Evolutionary conservation across 306 rosid genomes (phyloP).

Genomic region (Neltuma alba): DNA sequence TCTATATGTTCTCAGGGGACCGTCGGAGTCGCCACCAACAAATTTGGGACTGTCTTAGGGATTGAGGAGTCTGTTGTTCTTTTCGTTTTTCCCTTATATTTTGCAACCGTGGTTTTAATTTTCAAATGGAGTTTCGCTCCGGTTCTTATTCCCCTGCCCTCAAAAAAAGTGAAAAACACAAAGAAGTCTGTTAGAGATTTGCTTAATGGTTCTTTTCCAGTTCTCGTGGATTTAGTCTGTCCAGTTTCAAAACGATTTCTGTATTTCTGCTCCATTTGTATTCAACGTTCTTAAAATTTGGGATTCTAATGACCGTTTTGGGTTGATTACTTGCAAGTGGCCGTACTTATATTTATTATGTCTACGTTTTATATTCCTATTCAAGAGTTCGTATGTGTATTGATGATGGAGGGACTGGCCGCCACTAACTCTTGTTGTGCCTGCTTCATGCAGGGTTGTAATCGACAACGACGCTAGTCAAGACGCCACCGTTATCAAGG

Average conservation of each 20-base stretch:
- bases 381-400: slow-evolving; percentile 24
- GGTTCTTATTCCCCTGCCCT: neutral
- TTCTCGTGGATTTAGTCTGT: slow-evolving; percentile 10
- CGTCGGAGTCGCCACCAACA: neutral
- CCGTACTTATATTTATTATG: neutral
- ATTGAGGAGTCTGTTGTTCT: neutral
- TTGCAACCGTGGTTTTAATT: neutral
- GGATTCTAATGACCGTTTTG: neutral
- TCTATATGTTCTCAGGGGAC: neutral
- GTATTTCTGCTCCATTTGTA: neutral
- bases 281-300: neutral
- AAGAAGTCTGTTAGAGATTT: slow-evolving; percentile 3
- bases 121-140: neutral
- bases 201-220: slow-evolving; percentile 23
- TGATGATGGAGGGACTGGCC: neutral
- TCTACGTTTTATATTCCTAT: slow-evolving; percentile 19
- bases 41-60: neutral
- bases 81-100: neutral
- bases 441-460: slow-evolving; percentile 74
- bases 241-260: neutral
- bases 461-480: slow-evolving; percentile 78
- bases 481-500: slow-evolving; percentile 87
- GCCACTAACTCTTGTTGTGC: slow-evolving; percentile 35
- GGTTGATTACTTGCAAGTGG: neutral
- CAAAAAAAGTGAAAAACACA: no score